Base-by-base conservation (phyloP, 2,329 filamentous ascomycete genomes). In the Seiridium cupressi region DNA sequence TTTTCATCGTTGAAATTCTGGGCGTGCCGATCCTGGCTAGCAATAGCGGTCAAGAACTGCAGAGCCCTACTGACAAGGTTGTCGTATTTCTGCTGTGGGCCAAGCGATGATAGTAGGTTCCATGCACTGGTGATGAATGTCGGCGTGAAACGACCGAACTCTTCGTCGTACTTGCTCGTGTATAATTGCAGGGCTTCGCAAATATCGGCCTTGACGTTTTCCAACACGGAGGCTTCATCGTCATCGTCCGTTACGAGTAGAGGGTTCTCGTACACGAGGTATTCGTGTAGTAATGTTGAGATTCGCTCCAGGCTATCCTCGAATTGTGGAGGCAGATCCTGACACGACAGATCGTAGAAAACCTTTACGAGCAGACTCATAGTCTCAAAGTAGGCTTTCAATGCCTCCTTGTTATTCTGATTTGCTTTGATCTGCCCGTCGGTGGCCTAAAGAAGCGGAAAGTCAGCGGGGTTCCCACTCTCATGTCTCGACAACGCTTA, bases 301-400 rank as follows among this genome's bases (percentile, higher is more conserved):
- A 99, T 90, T 63, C 86, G 85, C 53, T 81, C 77, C 26, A 99
- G 83, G 71, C 96, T 91, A 65, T 96, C 90, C 79, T 99, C 95
- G 73, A 99, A 96, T 67, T 95, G 89, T 2, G 94, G 93, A 13
- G 95, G 93, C 68, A 99, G 84, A 74, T 99, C 95, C 73, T 99
- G 96, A 72, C 89, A 97, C n/a, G 93, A 97, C 57, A 99, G 87
- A 75, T 99, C 96, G 78, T 95, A 95, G 72, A 98, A 88, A 54
- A 99, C 88, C 79, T 96, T 96, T 67, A 97, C 83, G 67, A 96
- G 86, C 57, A 98, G 82, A 73, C 94, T 93, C 64, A 99, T 83
- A 3, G 93, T 92, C 64, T 91, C 88, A 68, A 97, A 93, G 73
- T 92, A 91, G 66, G 87, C 86, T 70, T 89, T 87, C 49, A 99